Evolutionary conservation across 2,329 filamentous ascomycete species (phyloP).

Genomic region (Calonectria naviculata): DNA sequence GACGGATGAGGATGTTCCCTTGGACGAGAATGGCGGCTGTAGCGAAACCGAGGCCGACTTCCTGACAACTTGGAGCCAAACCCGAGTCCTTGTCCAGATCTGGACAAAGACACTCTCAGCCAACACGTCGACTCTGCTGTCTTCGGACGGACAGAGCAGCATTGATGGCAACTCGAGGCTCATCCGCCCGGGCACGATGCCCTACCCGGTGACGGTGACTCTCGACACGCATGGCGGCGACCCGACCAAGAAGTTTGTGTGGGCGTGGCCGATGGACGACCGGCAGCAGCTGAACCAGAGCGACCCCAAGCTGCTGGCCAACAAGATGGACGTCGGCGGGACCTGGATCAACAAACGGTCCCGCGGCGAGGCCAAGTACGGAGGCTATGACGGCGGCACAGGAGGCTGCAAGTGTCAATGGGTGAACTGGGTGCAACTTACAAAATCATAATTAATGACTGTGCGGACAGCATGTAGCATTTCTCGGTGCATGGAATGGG

Average conservation of each 20-base stretch:
- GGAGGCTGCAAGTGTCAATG: constrained; percentile 73
- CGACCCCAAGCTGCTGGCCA: constrained; percentile 57
- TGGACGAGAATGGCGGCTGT: constrained; percentile 67
- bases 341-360: constrained; percentile 63
- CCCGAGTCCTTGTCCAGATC: constrained; percentile 72
- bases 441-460: constrained; percentile 4
- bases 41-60: constrained; percentile 63
- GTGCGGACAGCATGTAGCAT: constrained; percentile 11
- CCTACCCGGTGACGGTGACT: constrained; percentile 71
- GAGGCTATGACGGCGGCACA: constrained; percentile 72
- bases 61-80: constrained; percentile 69
- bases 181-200: constrained; percentile 67
- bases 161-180: constrained; percentile 39
- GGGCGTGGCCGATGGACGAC: constrained; percentile 62
- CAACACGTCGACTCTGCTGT: constrained; percentile 54
- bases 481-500: constrained; percentile 15
- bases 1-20: constrained; percentile 55
- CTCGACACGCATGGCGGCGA: constrained; percentile 73
- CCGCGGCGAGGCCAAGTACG: constrained; percentile 57
- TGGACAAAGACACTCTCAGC: constrained; percentile 66
- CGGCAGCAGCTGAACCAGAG: constrained; percentile 56
- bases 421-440: constrained; percentile 60
- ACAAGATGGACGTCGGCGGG: constrained; percentile 63
- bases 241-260: constrained; percentile 62
- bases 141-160: constrained; percentile 41